These are phyloP conservation scores for Rosa rugosa DNA, from an alignment of 306 rosid species.

Conservation along the genomic window DNA sequence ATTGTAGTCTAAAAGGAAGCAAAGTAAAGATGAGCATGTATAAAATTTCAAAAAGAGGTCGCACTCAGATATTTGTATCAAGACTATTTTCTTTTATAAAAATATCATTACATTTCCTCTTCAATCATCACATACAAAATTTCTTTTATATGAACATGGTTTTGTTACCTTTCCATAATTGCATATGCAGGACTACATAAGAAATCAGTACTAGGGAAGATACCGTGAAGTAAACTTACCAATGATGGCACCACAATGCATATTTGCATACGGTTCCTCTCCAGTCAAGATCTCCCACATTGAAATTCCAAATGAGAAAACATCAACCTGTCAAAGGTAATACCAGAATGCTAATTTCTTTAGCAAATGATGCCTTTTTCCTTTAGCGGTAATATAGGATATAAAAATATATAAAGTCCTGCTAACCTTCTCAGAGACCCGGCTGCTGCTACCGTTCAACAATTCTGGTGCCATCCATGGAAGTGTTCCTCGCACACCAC, in stretches of 20 bases:
- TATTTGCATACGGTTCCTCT: conserved; percentile 36
- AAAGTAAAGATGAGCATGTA: background rate
- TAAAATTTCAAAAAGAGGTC: background rate
- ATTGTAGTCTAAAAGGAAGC: background rate
- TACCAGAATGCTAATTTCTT: background rate
- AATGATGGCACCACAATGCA: conserved; percentile 44
- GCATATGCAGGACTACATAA: background rate
- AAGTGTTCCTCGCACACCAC: conserved; percentile 41
- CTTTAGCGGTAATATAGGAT: background rate
- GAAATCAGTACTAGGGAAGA: background rate
- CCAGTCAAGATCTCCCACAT: conserved; percentile 43
- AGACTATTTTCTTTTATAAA: background rate
- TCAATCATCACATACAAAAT: background rate
- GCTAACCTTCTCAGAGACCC: conserved; percentile 40
- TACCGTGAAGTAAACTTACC: conserved; percentile 24
- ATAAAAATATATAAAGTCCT: background rate
- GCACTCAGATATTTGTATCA: background rate
- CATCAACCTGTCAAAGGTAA: conserved; percentile 32
- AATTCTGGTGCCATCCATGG: conserved; percentile 41
- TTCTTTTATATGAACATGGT: background rate
- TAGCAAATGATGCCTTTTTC: background rate
- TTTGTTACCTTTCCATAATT: background rate
- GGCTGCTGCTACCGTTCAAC: conserved; percentile 37
- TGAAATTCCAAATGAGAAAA: conserved; percentile 39
- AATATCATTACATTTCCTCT: background rate